Conservation (phyloP, 768 basidiomycete species). For the Rickenella mellea region DNA sequence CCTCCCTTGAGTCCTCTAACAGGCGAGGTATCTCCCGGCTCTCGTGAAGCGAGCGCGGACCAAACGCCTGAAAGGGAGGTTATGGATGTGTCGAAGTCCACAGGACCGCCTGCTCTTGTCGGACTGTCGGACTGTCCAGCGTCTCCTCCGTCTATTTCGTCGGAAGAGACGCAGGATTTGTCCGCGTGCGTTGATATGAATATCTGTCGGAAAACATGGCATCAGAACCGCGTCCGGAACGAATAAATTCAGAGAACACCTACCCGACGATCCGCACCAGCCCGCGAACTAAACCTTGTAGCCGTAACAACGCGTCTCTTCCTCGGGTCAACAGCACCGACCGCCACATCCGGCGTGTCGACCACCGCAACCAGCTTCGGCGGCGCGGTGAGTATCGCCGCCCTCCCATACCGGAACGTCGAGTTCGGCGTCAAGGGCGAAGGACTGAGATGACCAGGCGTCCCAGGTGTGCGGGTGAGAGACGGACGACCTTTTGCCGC, state of each 20-base stretch:
- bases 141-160: constrained; percentile 15
- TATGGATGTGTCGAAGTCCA: constrained; percentile 59
- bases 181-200: constrained; percentile 78
- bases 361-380: constrained; percentile 76
- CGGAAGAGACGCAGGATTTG: constrained; percentile 23
- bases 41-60: constrained; percentile 50
- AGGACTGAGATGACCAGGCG: constrained; percentile 23
- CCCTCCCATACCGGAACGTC: constrained; percentile 49
- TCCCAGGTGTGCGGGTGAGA: constrained; percentile 21
- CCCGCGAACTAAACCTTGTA: constrained; percentile 77
- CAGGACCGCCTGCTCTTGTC: constrained; percentile 19
- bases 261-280: constrained; percentile 76
- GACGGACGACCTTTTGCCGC: constrained; percentile 31
- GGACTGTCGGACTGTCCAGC: constrained; percentile 11
- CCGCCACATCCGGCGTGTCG: constrained; percentile 82
- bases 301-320: constrained; percentile 82
- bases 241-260: constrained; percentile 16
- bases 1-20: constrained; percentile 52
- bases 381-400: constrained; percentile 73
- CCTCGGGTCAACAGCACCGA: constrained; percentile 78
- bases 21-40: constrained; percentile 15
- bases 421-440: constrained; percentile 14
- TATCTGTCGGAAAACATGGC: constrained; percentile 34
- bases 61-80: constrained; percentile 68
- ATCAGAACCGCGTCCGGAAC: neutral